Evolutionary conservation across 2,329 filamentous ascomycete genomes (phyloP), one percentile per base, ranked within the genome.

Genomic region (Huntiella omanensis): DNA sequence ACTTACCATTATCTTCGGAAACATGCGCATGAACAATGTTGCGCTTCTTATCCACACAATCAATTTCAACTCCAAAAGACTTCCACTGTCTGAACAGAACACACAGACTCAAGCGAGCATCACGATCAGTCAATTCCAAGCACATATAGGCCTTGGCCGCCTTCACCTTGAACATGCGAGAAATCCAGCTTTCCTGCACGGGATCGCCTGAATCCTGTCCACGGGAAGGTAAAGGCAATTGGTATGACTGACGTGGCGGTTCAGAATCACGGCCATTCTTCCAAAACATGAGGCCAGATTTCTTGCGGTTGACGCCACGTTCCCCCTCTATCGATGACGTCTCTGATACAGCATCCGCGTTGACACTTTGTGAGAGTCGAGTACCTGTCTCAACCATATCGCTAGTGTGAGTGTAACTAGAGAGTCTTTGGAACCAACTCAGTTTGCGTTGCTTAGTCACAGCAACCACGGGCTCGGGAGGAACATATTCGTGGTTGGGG

Each of bases 81-180:
- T 77, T 71, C 85, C 86, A 94, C 50, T 86, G 80, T 35, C 76
- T 76, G 41, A 95, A 68, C 22, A 92, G 65, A 43, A 74, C 72
- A 17, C 79, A 71, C 15, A 93, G 69, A 56, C 93, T 86, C 56
- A 83, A 80, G 38, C 85, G 76, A 38, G 80, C 81, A 50, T 77
- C 69, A 54, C 80, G 80, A 4, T 63, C 58, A 22, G 80, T 75
- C 17, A 85, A 69, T 3, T 70, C 70, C 58, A 95, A 78, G 58
- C 85, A 91, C 12, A 95, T 62, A 22, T 83, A 71, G 52, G 75
- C 75, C 12, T 68, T 79, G 0, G 80, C 83, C 1, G 88, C 88
- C 59, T 91, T 94, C 57, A 95, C 80, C 47, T 85, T 77, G 64
- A 96, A 84, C 40, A 96, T 75, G 12, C 84, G 81, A 28, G 84